These are phyloP conservation scores for Teunomyces pallodes DNA, from an alignment of 805 yeast genomes.

Conservation along the genomic window DNA sequence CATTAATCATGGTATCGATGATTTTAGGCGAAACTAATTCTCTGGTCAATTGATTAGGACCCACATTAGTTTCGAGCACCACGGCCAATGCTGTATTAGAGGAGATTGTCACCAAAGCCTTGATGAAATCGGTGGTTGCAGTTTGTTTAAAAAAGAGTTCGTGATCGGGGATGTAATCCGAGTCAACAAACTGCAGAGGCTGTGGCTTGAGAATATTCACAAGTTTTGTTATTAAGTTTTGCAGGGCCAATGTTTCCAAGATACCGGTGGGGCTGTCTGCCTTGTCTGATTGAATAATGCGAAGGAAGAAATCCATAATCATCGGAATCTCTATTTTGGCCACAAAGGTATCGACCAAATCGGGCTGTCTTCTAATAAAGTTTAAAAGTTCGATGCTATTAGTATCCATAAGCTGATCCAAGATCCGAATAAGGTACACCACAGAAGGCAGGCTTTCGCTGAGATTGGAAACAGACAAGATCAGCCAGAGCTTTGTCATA, in stretches of 20 bases:
- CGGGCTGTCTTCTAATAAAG: constrained; percentile 67
- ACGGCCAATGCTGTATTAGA: constrained; percentile 73
- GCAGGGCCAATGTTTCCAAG: constrained; percentile 69
- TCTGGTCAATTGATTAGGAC: constrained; percentile 92
- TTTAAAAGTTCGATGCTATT: constrained; percentile 58
- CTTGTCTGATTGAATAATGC: constrained; percentile 90
- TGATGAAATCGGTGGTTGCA: constrained; percentile 92
- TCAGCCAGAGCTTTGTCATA: constrained; percentile 42
- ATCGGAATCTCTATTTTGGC: constrained; percentile 91
- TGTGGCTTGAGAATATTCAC: constrained; percentile 69
- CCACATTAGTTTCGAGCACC: constrained; percentile 86
- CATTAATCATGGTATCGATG: constrained; percentile 62
- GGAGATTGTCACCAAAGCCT: constrained; percentile 89
- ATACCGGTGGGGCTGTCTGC: constrained; percentile 87
- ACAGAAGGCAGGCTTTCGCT: constrained; percentile 39
- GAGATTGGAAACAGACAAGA: constrained; percentile 28
- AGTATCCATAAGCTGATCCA: constrained; percentile 79
- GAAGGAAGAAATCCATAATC: constrained; percentile 85
- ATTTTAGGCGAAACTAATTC: constrained; percentile 79
- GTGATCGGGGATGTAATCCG: constrained; percentile 25
- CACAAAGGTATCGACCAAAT: constrained; percentile 76
- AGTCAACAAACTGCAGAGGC: constrained; percentile 48
- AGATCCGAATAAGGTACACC: constrained; percentile 52
- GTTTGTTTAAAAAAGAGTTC: constrained; percentile 59
- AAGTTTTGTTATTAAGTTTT: constrained; percentile 69